Percentiles rank a stretch among this genome's conserved stretches.
Evolutionary conservation across 306 rosid genomes (phyloP).

Genomic region (Luffa aegyptiaca): DNA sequence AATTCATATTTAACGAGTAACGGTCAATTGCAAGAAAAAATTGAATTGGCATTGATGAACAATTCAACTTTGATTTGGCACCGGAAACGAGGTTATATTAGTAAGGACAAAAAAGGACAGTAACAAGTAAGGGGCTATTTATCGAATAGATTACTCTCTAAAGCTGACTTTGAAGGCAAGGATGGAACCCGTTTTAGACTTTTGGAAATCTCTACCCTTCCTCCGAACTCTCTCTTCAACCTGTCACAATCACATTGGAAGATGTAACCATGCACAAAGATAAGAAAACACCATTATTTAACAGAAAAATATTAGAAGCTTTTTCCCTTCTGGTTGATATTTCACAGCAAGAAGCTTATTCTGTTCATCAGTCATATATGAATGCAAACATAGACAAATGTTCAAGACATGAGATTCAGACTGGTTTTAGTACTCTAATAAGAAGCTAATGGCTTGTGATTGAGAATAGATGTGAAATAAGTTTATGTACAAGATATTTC

Average conservation of each 20-base stretch:
- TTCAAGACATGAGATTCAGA: neutral
- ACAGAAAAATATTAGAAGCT: neutral
- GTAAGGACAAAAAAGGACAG: neutral
- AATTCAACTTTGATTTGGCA: neutral
- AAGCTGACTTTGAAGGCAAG: slow-evolving; percentile 92
- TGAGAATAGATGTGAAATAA: neutral
- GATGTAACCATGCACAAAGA: slow-evolving; percentile 2
- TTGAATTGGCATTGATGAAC: neutral
- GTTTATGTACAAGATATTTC: neutral
- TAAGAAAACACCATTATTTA: neutral
- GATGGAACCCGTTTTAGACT: slow-evolving; percentile 76
- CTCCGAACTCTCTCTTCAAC: slow-evolving; percentile 71
- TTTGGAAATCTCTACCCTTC: slow-evolving; percentile 67
- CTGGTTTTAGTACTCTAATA: neutral
- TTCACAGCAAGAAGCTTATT: neutral
- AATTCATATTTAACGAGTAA: neutral
- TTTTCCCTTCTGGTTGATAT: neutral
- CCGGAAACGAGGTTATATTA: neutral
- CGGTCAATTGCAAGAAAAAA: neutral
- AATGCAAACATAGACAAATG: neutral
- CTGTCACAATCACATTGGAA: slow-evolving; percentile 24
- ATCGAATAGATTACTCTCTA: slow-evolving; percentile 53
- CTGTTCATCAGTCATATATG: neutral
- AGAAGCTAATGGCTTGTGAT: neutral
- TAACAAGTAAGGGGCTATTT: neutral